Evolutionary conservation across 139 green algal genomes (phyloP), one percentile per base, ranked within the genome.

Genomic region (Coelastrella sp.): DNA sequence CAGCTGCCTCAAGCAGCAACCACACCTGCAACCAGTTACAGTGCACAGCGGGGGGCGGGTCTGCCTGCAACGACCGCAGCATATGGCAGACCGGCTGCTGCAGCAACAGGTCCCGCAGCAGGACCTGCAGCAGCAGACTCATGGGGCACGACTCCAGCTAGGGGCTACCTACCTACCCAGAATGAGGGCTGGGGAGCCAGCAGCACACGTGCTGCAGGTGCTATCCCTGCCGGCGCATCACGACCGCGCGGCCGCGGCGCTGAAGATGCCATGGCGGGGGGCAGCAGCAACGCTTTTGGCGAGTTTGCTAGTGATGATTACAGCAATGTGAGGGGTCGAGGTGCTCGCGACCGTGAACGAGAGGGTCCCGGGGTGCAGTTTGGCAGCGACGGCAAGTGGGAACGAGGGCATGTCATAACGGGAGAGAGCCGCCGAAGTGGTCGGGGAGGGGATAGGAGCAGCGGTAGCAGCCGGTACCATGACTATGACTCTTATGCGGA

Each of bases 341-440:
- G 71, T 38, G 62, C 30, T 13, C 62, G 62, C 27, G 62, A 38
- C 27, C 23, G 66, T 7, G 19, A 48, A 23, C 40, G 40, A 51
- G 41, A 11, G 1, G 72, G 45, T 17, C 5, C 11, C 2, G 59
- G 59, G 3, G 62, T 84, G 25, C 41, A 71, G 59, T 66, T 84
- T 4, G 66, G 59, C n/a, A 40, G 41, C 2, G 59, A 84, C 4
- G 78, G 78, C 6, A 84, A 84, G 27, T 84, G 78, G 78, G 78
- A 84, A 25, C 62, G 78, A 9, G 78, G 78, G 17, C 62, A 84
- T 40, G 62, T 84, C 4, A 84, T 84, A 45, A 9, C 15, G 3
- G 41, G 78, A 3, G 74, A 68, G 1, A 50, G 51, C 30, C 4
- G 74, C 3, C 41, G 74, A 25, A 41, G 69, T 1, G 32, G 11